Conservation (phyloP, 768 basidiomycete species). For the Suillus sp. region DNA sequence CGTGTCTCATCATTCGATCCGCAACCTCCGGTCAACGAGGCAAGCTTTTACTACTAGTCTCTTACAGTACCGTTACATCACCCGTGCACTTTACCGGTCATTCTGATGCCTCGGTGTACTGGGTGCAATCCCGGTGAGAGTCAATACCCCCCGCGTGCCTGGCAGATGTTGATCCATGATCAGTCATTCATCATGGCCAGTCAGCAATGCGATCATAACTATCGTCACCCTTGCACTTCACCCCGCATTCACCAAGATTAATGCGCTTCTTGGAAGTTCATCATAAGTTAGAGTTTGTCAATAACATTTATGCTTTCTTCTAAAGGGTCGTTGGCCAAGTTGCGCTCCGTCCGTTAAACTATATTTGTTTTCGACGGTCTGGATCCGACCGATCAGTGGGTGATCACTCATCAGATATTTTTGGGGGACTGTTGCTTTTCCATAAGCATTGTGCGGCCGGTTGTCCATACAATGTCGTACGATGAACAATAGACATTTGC, state of each 20-base stretch:
- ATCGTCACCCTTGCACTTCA: neutral
- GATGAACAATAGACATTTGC: neutral
- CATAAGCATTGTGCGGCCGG: neutral
- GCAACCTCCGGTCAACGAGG: conserved; percentile 5
- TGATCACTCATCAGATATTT: neutral
- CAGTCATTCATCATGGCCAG: neutral
- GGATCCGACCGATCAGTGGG: conserved; percentile 4
- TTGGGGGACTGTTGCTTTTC: neutral
- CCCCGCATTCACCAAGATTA: conserved; percentile 7
- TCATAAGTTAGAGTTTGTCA: conserved; percentile 5
- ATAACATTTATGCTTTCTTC: neutral
- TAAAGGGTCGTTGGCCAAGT: neutral
- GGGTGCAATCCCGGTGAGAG: neutral
- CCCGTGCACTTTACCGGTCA: neutral
- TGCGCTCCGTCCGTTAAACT: neutral
- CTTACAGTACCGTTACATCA: no score
- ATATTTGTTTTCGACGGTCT: neutral
- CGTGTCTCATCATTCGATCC: conserved; percentile 4
- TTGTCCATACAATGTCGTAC: neutral
- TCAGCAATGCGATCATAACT: neutral
- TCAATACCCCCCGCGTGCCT: neutral
- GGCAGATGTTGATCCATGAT: neutral
- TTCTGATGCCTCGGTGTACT: neutral
- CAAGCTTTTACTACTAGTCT: conserved; percentile 1
- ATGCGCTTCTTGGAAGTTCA: neutral